Evolutionary conservation across 768 basidiomycete species (phyloP).

Genomic region (Fomitopsis serialis): DNA sequence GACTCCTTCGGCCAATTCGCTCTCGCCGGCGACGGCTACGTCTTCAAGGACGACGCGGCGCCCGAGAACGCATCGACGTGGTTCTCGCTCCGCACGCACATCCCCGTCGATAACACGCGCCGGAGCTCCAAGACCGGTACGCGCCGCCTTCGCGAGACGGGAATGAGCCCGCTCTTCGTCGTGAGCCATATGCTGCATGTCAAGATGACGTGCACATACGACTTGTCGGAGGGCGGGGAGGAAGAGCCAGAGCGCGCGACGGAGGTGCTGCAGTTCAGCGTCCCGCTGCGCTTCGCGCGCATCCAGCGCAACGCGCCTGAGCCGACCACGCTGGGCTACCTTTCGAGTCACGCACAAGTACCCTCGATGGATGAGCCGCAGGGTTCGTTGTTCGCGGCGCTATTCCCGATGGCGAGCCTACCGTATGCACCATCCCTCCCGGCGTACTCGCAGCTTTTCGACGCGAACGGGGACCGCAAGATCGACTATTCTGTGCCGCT

Average conservation of each 20-base stretch:
- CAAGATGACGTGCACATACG: constrained; percentile 53
- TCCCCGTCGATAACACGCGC: constrained; percentile 41
- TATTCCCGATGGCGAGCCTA: constrained; percentile 7
- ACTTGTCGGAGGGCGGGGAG: constrained; percentile 30
- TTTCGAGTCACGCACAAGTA: not conserved
- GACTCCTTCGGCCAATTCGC: constrained; percentile 40
- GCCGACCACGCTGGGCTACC: constrained; percentile 1
- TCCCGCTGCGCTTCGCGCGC: constrained; percentile 21
- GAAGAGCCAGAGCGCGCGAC: constrained; percentile 7
- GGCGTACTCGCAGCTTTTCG: constrained; percentile 74
- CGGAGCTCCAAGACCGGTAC: constrained; percentile 30
- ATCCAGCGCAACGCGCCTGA: constrained; percentile 6
- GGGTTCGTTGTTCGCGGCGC: constrained; percentile 29
- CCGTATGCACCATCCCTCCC: constrained; percentile 42
- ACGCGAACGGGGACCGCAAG: constrained; percentile 68
- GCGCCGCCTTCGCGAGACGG: constrained; percentile 40
- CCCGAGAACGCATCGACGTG: constrained; percentile 33
- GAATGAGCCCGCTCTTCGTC: constrained; percentile 48
- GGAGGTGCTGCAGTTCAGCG: constrained; percentile 16
- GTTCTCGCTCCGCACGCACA: constrained; percentile 51
- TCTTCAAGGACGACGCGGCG: constrained; percentile 38
- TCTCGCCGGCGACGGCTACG: constrained; percentile 44
- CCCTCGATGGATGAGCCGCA: constrained; percentile 36
- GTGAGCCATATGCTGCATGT: constrained; percentile 51
- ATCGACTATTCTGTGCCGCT: constrained; percentile 63